A percentile compares a stretch with the other conserved stretches of the same genome.
These are phyloP conservation scores for Phytophthora litchii DNA, from an alignment of 352 stramenopile species.

Conservation along the genomic window DNA sequence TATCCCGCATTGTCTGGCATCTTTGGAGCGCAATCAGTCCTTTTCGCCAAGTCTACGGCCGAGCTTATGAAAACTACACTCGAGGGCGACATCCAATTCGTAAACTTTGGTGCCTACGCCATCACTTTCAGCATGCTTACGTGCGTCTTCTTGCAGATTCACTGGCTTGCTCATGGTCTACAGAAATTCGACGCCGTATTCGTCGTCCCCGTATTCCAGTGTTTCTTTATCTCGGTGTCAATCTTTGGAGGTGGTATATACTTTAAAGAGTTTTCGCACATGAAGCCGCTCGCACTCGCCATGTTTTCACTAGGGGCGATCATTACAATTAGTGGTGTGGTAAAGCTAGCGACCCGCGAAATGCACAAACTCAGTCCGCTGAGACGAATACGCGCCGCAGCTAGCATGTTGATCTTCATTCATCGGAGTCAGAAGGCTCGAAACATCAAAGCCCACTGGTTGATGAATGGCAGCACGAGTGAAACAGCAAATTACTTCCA, in stretches of 20 bases:
- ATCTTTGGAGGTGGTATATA: slow-evolving; percentile 90
- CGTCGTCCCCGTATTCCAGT: slow-evolving; percentile 86
- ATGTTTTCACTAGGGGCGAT: slow-evolving; percentile 79
- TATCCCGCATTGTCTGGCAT: slow-evolving; percentile 77
- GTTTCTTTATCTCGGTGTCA: slow-evolving; percentile 92
- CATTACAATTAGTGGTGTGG: slow-evolving; percentile 78
- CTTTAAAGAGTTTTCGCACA: slow-evolving; percentile 83
- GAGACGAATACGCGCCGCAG: slow-evolving; percentile 50
- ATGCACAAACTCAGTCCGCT: slow-evolving; percentile 62
- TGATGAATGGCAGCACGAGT: not conserved
- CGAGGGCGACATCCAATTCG: slow-evolving; percentile 76
- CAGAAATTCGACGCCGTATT: slow-evolving; percentile 89
- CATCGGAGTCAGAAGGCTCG: slow-evolving; percentile 61
- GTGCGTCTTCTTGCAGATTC: slow-evolving; percentile 89
- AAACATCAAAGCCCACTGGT: slow-evolving; percentile 57
- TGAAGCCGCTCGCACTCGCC: slow-evolving; percentile 49
- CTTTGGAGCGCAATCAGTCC: slow-evolving; percentile 79
- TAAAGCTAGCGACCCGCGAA: slow-evolving; percentile 68
- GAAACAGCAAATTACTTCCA: slow-evolving; percentile 22
- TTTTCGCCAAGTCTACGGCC: slow-evolving; percentile 84
- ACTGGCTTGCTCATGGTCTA: slow-evolving; percentile 86
- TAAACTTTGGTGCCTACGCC: slow-evolving; percentile 72
- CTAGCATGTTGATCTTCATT: slow-evolving; percentile 74
- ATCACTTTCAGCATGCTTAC: slow-evolving; percentile 82
- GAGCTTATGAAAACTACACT: slow-evolving; percentile 87